Percentiles rank a stretch among this genome's conserved stretches.
Evolutionary conservation across 202 grass and related monocot species (phyloP).

Genomic region (Panicum hallii): DNA sequence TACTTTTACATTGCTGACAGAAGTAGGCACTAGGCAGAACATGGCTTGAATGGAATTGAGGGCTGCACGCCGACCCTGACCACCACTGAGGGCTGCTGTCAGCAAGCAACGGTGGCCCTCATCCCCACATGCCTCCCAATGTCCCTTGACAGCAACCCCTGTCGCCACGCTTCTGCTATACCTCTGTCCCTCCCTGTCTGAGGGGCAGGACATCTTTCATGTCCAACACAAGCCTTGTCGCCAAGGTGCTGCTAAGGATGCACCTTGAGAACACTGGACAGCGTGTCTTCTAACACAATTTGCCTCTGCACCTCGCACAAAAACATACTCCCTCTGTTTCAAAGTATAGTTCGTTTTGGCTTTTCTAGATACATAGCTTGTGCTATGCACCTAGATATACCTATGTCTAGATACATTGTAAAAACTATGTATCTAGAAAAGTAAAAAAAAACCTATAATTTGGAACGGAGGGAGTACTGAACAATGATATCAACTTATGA

Average conservation of each 20-base stretch:
- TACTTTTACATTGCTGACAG: constrained; percentile 9
- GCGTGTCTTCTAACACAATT: not conserved
- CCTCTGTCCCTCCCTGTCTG: not conserved
- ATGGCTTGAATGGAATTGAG: constrained; percentile 14
- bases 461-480: not conserved
- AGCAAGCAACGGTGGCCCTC: not conserved
- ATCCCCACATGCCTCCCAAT: not conserved
- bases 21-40: not conserved
- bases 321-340: not conserved
- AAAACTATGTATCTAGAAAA: too few species aligned
- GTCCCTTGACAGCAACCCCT: not conserved
- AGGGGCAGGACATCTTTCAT: not conserved
- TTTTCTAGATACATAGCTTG: too few species aligned
- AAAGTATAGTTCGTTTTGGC: too few species aligned
- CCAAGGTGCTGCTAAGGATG: not conserved
- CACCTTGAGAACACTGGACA: not conserved
- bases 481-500: not conserved
- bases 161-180: not conserved
- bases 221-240: not conserved
- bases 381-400: too few species aligned
- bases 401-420: too few species aligned
- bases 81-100: not conserved
- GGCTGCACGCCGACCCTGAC: not conserved
- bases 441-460: too few species aligned
- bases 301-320: not conserved